Evolutionary conservation across 2,329 filamentous ascomycete species (phyloP).

Genomic region (Calonectria hongkongensis): DNA sequence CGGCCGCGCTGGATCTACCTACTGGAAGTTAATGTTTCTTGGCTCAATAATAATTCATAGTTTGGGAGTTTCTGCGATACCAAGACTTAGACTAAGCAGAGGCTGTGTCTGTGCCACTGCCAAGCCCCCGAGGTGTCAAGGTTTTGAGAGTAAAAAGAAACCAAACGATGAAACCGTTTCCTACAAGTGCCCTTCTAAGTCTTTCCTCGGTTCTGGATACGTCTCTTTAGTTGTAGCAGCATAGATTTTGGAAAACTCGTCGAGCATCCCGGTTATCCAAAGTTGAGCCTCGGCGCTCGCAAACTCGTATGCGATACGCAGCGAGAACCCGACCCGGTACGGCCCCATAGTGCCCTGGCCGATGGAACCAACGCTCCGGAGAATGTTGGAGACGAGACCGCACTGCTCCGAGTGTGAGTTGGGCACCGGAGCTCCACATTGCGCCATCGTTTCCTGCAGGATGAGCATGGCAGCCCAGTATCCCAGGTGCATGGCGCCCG

Average conservation of each 20-base stretch:
- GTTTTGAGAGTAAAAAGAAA: background rate
- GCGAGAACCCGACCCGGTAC: slow-evolving; percentile 60
- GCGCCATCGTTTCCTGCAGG: slow-evolving; percentile 61
- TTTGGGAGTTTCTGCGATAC: no score
- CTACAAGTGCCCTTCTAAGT: slow-evolving; percentile 44
- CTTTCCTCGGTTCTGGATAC: slow-evolving; percentile 53
- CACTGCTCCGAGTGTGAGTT: slow-evolving; percentile 54
- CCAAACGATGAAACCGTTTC: no score
- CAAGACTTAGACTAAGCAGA: background rate
- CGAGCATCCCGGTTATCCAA: slow-evolving; percentile 59
- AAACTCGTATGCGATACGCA: slow-evolving; percentile 64
- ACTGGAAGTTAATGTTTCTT: background rate
- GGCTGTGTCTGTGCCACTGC: background rate
- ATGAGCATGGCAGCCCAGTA: slow-evolving; percentile 65
- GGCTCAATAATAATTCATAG: background rate
- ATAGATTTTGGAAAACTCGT: slow-evolving; percentile 57
- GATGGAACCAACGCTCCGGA: slow-evolving; percentile 62
- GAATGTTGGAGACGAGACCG: slow-evolving; percentile 57
- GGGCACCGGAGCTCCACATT: slow-evolving; percentile 55
- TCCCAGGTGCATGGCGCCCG: slow-evolving; percentile 59
- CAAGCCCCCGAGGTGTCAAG: background rate
- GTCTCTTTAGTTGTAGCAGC: slow-evolving; percentile 57
- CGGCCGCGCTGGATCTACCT: background rate
- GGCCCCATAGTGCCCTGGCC: slow-evolving; percentile 62
- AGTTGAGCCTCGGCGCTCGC: slow-evolving; percentile 57